A percentile compares a stretch with the other conserved stretches of the same genome.
Evolutionary conservation across 306 rosid genomes (phyloP).

Genomic region (Luffa aegyptiaca): DNA sequence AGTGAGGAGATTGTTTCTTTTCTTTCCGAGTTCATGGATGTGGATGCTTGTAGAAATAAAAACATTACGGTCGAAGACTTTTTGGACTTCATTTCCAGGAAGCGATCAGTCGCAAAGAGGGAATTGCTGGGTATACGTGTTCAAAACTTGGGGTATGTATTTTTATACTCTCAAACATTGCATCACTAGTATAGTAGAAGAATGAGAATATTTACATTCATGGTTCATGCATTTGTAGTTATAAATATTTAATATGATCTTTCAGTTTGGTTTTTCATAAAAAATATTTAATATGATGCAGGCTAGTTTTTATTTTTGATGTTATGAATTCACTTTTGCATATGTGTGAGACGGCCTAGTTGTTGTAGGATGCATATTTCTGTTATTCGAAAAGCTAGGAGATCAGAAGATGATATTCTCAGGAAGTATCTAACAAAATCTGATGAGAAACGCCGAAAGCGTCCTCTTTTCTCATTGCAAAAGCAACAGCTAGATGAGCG

Average conservation of each 20-base stretch:
- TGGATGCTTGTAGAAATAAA: constrained; percentile 13
- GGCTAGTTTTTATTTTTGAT: constrained; percentile 8
- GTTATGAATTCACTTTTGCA: not conserved
- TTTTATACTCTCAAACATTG: constrained; percentile 9
- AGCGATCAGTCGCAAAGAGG: constrained; percentile 34
- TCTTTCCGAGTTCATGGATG: constrained; percentile 27
- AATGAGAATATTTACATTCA: not conserved
- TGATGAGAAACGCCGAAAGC: constrained; percentile 16
- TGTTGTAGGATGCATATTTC: constrained; percentile 40
- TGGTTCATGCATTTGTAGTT: not conserved
- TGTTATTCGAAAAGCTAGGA: constrained; percentile 41
- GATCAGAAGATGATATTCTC: constrained; percentile 25
- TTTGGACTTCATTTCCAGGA: constrained; percentile 59
- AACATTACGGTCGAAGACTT: constrained; percentile 41
- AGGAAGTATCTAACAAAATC: constrained; percentile 17
- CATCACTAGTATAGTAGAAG: not conserved
- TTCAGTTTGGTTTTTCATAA: no score
- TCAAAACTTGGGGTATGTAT: constrained; percentile 65
- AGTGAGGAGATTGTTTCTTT: constrained; percentile 39
- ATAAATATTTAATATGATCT: not conserved
- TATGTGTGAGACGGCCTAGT: not conserved
- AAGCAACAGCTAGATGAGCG: constrained; percentile 55
- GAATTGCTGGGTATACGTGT: constrained; percentile 72
- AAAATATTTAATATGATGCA: not conserved
- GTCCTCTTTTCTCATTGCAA: constrained; percentile 28